These are phyloP conservation scores for Paralagenidium karlingii DNA, from an alignment of 352 stramenopile species.

Conservation along the genomic window DNA sequence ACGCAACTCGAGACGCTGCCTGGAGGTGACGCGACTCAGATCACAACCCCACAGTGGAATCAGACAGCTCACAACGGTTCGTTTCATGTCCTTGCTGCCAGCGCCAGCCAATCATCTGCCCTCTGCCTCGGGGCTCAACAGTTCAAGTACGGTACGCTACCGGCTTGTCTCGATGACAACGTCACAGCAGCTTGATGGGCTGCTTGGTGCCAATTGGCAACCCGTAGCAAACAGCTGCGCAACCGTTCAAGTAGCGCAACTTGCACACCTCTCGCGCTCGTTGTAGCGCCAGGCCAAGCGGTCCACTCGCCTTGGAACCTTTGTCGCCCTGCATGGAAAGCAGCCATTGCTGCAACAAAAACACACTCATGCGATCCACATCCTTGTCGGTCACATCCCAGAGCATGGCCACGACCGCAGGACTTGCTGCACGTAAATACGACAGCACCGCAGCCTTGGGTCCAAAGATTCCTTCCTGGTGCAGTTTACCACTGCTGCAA, in stretches of 20 bases:
- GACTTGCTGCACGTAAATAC: conserved; percentile 89
- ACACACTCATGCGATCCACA: conserved; percentile 88
- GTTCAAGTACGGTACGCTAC: too few relatives aligned
- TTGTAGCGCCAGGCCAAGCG: conserved; percentile 60
- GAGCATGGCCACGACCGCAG: conserved; percentile 95
- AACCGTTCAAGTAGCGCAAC: conserved; percentile 89
- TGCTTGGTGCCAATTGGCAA: too few relatives aligned
- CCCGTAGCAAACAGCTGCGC: conserved; percentile 93
- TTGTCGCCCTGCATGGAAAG: conserved; percentile 33
- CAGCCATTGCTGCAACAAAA: conserved; percentile 49
- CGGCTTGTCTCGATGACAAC: too few relatives aligned
- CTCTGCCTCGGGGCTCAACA: too few relatives aligned
- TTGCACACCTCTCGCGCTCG: conserved; percentile 83
- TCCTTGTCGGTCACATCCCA: conserved; percentile 99
- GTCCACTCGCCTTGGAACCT: conserved; percentile 3
- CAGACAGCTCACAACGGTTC: too few relatives aligned
- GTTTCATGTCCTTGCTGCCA: too few relatives aligned
- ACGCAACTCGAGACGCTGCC: too few relatives aligned
- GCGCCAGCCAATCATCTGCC: too few relatives aligned
- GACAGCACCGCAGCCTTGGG: conserved; percentile 88
- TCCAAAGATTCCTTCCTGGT: conserved; percentile 82
- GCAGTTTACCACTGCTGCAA: conserved; percentile 92
- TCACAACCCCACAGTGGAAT: too few relatives aligned
- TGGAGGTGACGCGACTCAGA: too few relatives aligned
- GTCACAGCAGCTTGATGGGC: too few relatives aligned